Evolutionary conservation across 305 asterid species (phyloP).

Genomic region (Stenogyne calaminthoides): DNA sequence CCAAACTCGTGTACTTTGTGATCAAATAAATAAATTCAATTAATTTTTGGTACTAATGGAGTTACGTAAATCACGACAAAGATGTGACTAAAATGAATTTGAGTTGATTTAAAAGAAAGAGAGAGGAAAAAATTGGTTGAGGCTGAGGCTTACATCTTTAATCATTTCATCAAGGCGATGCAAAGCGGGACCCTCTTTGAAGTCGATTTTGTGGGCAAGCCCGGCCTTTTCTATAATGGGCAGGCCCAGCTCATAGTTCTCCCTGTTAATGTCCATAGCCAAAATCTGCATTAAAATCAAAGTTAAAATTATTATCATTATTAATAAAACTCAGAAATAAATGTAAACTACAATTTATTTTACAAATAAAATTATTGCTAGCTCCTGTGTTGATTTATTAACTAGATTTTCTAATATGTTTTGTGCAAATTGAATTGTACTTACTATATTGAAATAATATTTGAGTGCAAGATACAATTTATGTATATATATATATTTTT

Average conservation of each 20-base stretch:
- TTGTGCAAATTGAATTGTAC: too few species aligned
- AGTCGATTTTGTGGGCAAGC: conserved; percentile 86
- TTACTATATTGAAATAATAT: neutral
- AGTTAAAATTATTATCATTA: too few species aligned
- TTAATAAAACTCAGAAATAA: neutral
- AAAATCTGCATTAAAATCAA: conserved; percentile 53
- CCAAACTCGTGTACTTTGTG: neutral
- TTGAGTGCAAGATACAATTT: neutral
- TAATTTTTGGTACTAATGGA: too few species aligned
- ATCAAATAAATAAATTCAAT: neutral
- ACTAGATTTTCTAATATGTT: neutral
- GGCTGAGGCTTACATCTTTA: conserved; percentile 47
- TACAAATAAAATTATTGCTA: too few species aligned
- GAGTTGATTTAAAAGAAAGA: neutral
- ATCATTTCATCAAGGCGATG: conserved; percentile 78
- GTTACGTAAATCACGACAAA: neutral
- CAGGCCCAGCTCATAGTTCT: conserved; percentile 82
- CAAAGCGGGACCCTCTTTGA: conserved; percentile 87
- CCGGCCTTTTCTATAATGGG: conserved; percentile 87
- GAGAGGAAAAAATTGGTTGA: neutral
- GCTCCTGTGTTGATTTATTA: neutral
- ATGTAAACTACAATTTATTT: too few species aligned
- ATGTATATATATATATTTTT: too few species aligned
- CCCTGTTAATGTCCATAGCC: conserved; percentile 95
- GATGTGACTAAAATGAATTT: neutral